A percentile compares a stretch with the other conserved stretches of the same genome.
Evolutionary conservation across 306 rosid species (phyloP).

Genomic region (Adenanthera pavonina): DNA sequence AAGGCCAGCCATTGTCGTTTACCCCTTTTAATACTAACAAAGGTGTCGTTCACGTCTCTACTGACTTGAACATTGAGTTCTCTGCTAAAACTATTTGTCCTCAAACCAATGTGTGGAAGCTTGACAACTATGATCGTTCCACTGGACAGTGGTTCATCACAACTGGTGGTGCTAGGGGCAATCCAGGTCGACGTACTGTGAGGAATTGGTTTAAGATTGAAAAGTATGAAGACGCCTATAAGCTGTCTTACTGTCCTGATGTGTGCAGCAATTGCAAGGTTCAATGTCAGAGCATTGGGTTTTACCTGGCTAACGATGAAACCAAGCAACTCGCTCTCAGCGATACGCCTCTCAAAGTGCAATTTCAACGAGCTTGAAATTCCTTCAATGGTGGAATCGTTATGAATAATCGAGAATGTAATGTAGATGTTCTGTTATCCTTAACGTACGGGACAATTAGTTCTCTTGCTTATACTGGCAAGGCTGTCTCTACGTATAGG

Average conservation of each 20-base stretch:
- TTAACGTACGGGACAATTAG: no score
- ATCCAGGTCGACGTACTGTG: slow-evolving; percentile 33
- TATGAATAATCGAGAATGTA: not conserved
- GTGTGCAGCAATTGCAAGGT: slow-evolving; percentile 54
- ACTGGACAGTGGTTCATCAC: slow-evolving; percentile 40
- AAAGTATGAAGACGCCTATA: slow-evolving; percentile 47
- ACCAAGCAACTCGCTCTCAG: slow-evolving; percentile 26
- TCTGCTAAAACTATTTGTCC: slow-evolving; percentile 7
- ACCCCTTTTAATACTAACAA: slow-evolving; percentile 39
- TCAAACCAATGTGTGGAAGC: slow-evolving; percentile 53
- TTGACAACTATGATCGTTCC: slow-evolving; percentile 32
- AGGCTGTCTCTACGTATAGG: no score
- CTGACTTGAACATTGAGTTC: slow-evolving; percentile 59
- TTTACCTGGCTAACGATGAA: slow-evolving; percentile 17
- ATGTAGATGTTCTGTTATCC: not conserved
- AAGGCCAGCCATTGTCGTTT: not conserved
- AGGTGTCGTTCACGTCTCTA: slow-evolving; percentile 42
- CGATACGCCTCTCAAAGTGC: slow-evolving; percentile 18
- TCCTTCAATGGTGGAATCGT: no score
- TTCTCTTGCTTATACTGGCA: no score
- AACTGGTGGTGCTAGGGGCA: slow-evolving; percentile 46
- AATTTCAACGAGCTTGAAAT: not conserved
- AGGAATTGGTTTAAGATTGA: slow-evolving; percentile 52
- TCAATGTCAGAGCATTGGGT: slow-evolving; percentile 49
- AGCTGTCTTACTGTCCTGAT: slow-evolving; percentile 63